Base-by-base conservation (phyloP, 495 filamentous ascomycete genomes). In the Aspergillus diversus region DNA sequence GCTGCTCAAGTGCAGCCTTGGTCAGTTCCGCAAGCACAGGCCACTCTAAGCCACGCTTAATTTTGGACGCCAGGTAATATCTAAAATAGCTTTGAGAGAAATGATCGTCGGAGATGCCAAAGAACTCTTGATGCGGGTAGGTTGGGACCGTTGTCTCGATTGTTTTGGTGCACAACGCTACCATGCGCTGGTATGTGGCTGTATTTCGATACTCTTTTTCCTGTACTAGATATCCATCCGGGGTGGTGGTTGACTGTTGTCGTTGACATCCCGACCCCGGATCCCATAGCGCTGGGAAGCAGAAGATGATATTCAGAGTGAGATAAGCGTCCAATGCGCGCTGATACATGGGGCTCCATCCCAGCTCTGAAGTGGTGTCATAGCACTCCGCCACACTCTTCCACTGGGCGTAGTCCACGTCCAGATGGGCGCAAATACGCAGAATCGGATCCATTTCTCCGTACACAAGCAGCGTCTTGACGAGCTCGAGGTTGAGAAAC, bases 371-470 rank as follows among this genome's bases (percentile, higher is more conserved):
- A 5, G 33, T 16, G 42, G 53, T 17, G 9, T 43, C 21, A 33
- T 59, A 33, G n/a, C 60, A 66, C 59, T 64, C 17, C 32, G 2
- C 11, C n/a, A 35, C 52, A 21, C 13, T 5, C 47, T 49, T 49
- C 68, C 67, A 72, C 4, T 34, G 0, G 16, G 16, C 15, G 11
- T 59, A 49, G 31, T 49, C 43, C 5, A 63, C 49, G 4, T 59
- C 53, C 9, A 65, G 67, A 56, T 66, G 62, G 46, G 52, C 12
- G 21, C 69, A 69, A 16, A 52, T 33, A 3, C 65, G 64, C 0
- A 71, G 46, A 27, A 71, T 55, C 3, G 67, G 32, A 5, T 68
- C 64, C 64, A 71, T 71, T 51, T 71, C 65, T 5, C 67, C 67
- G 27, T 68, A 57, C 2, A 71, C 16, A 16, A 71, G n/a, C 5